Evolutionary conservation across 2,329 filamentous ascomycete genomes (phyloP), one percentile per base, ranked within the genome.

Genomic region (Aspergillus sp.): DNA sequence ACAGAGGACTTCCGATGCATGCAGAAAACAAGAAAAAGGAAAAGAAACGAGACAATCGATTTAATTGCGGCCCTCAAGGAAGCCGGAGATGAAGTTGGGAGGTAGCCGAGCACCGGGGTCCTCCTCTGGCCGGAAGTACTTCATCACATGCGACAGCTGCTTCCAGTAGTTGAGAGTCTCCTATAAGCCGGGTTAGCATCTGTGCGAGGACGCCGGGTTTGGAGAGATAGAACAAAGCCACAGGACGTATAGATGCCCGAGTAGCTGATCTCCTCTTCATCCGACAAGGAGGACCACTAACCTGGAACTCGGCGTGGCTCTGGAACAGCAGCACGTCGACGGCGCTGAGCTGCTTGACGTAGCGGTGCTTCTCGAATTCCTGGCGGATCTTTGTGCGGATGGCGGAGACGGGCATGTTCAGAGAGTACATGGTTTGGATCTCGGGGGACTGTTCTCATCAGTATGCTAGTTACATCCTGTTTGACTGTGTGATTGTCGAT

Each of bases 151-250:
- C 59, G 89, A 89, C 57, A 92, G 82, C 76, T 99, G 94, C 77
- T 96, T 96, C 94, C 94, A 99, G 82, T 89, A 99, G 79, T 99
- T 99, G 81, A 99, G 85, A 49, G 89, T 99, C 82, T 99, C 94
- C 92, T 96, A 30, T 3, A 32, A 17, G 14, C 7, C 11, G 1
- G 14, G 16, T 38, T 38, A 38, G 35, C 1, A 38, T 38, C 13
- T 16, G 36, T 17, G 2, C 14, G 9, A 13, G 4, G 48, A 13
- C 6, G 32, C 22, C 20, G 47, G 13, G 45, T 35, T 24, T 30
- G 13, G 5, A 8, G 24, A 20, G 30, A 38, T 13, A 22, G 8
- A 13, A 22, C 7, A 13, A 30, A 33, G 13, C 19, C 46, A 30
- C 16, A 44, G 11, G 10, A 14, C 1, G 10, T 3, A 11, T 1